phyloP scores from a whole-genome alignment of 2,329 filamentous ascomycete species.

The Cladosporium sp. region DNA sequence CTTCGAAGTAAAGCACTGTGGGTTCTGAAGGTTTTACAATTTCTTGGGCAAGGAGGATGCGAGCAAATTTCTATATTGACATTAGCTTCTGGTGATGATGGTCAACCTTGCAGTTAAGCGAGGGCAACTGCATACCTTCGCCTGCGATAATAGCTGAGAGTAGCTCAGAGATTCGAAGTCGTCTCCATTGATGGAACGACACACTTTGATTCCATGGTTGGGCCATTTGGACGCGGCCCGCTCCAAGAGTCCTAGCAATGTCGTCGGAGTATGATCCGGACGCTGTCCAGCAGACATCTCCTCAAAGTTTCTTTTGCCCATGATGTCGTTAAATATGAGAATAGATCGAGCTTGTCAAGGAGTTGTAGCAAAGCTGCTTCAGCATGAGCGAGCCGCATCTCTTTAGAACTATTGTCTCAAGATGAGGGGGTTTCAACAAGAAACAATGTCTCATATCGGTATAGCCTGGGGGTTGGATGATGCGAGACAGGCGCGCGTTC shows the following conservation, averaged over 20 bases:
- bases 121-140: neutral
- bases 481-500: neutral
- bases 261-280: neutral
- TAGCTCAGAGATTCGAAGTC: neutral
- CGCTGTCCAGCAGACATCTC: neutral
- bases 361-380: neutral
- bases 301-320: neutral
- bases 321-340: neutral
- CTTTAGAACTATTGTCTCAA: neutral
- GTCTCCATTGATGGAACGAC: neutral
- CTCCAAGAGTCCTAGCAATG: constrained; percentile 1
- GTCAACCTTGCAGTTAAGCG: too few relatives aligned
- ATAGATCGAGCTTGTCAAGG: neutral
- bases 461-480: neutral
- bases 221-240: neutral
- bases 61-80: neutral
- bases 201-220: neutral
- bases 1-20: constrained; percentile 37
- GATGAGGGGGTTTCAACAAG: neutral
- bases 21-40: neutral
- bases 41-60: neutral
- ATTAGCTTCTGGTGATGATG: neutral
- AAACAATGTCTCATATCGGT: neutral
- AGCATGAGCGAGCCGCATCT: neutral
- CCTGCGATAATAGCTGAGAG: neutral